These are phyloP conservation scores for Meyerozyma carpophila DNA, from an alignment of 1,139 yeast genomes.

Conservation along the genomic window DNA sequence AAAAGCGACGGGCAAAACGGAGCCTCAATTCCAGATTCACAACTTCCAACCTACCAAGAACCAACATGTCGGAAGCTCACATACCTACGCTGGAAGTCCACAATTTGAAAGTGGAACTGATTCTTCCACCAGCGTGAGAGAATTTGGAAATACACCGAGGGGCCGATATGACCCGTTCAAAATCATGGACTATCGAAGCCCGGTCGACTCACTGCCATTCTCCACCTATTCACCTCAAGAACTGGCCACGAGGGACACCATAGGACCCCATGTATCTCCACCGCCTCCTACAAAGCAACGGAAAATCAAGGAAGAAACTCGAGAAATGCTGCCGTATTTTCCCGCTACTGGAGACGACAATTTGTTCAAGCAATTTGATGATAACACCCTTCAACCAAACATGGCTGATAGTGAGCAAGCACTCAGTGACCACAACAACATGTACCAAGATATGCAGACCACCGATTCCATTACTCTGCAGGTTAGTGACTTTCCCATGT, in stretches of 20 bases:
- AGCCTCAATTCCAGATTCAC: slow-evolving; percentile 11
- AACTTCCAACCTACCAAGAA: neutral
- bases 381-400: neutral
- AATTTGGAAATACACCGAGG: neutral
- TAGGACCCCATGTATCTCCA: neutral
- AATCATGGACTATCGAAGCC: neutral
- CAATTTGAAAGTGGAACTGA: neutral
- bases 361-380: neutral
- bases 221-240: neutral
- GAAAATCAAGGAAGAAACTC: neutral
- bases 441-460: neutral
- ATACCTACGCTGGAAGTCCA: neutral
- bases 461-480: neutral
- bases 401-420: neutral
- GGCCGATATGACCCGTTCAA: neutral
- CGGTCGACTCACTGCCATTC: neutral
- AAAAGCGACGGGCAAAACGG: slow-evolving; percentile 15
- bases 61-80: neutral
- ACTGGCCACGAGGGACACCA: neutral
- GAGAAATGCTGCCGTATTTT: neutral
- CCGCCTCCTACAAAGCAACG: neutral
- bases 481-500: neutral
- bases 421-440: neutral
- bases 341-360: neutral
- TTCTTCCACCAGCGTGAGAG: neutral